Base-by-base conservation (phyloP, 495 filamentous ascomycete genomes). In the Penicillium steckii region DNA sequence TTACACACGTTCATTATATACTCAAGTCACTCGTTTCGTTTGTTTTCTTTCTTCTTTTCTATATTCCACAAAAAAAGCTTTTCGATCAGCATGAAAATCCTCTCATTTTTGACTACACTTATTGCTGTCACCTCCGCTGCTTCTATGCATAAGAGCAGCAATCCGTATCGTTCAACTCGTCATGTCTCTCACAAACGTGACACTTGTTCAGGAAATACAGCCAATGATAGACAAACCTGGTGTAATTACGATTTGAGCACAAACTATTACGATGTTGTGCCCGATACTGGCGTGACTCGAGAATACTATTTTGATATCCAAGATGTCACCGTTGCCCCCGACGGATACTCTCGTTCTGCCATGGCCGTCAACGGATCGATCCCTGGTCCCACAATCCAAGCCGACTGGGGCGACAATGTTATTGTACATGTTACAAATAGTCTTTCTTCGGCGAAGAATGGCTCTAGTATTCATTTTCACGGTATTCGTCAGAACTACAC, bases 281-380 rank as follows among this genome's bases (percentile, higher is more conserved):
- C 81, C 3, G 59, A 77, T 23, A 69, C 65, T 19, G 64, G 64
- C 5, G 61, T 69, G 1, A 65, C 58, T 3, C 55, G 65, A 8
- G 68, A 74, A 24, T 72, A 68, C 46, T 70, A 58, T 57, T 58
- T 71, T 8, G 44, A 61, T 0, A n/a, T 74, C 0, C 50, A 61
- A 9, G 48, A 72, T 8, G 79, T 87, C 12, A 82, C 71, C 19
- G 79, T 82, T 3, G 86, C 89, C 56, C 91, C 90, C 8, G 91
- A 95, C 68, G 87, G 85, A n/a, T 17, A 27, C 87, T 57, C 88
- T 86, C 8, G 90, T 90, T 68, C 85, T 82, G 80, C 77, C 2
- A 88, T 92, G 60, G 84, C 86, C 44, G 85, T 92, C 72, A 94
- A 94, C 62, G 83, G 81, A 0, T 65, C 87, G 0, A 72, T 85